Percentiles rank a stretch among this genome's conserved stretches.
These are phyloP conservation scores for Orbilia blumenaviensis DNA, from an alignment of 2,329 filamentous ascomycete genomes.

Conservation along the genomic window DNA sequence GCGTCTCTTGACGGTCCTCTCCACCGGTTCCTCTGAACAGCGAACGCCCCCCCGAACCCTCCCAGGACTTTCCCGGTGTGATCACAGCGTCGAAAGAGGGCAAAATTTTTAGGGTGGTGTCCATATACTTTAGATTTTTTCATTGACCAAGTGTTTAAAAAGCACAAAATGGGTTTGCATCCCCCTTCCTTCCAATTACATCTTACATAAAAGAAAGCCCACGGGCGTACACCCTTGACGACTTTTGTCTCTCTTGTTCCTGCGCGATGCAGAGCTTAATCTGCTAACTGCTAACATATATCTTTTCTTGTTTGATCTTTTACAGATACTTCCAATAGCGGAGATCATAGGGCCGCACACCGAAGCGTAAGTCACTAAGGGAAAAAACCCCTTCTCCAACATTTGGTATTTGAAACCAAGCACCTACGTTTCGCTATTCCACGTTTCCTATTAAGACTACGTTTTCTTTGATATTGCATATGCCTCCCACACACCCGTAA, in stretches of 20 bases:
- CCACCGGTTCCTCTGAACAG: constrained; percentile 22
- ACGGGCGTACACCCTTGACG: constrained; percentile 49
- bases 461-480: constrained; percentile 53
- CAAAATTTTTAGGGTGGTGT: constrained; percentile 50
- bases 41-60: constrained; percentile 41
- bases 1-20: constrained; percentile 19
- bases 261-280: constrained; percentile 54
- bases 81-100: constrained; percentile 38
- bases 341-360: constrained; percentile 46
- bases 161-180: constrained; percentile 54
- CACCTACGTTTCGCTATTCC: constrained; percentile 27
- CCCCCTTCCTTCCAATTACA: constrained; percentile 52
- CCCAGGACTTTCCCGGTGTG: constrained; percentile 28
- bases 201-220: constrained; percentile 53
- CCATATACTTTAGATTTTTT: constrained; percentile 44
- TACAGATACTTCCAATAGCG: constrained; percentile 44
- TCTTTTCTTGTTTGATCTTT: constrained; percentile 34
- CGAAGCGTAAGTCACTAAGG: constrained; percentile 48
- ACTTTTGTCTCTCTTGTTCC: constrained; percentile 50
- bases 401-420: constrained; percentile 35
- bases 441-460: constrained; percentile 52
- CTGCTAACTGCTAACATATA: constrained; percentile 47
- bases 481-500: constrained; percentile 50
- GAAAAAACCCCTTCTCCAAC: constrained; percentile 22
- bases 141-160: constrained; percentile 49